Evolutionary conservation across 2,329 filamentous ascomycete species (phyloP).

Genomic region (Metarhizium humberi): DNA sequence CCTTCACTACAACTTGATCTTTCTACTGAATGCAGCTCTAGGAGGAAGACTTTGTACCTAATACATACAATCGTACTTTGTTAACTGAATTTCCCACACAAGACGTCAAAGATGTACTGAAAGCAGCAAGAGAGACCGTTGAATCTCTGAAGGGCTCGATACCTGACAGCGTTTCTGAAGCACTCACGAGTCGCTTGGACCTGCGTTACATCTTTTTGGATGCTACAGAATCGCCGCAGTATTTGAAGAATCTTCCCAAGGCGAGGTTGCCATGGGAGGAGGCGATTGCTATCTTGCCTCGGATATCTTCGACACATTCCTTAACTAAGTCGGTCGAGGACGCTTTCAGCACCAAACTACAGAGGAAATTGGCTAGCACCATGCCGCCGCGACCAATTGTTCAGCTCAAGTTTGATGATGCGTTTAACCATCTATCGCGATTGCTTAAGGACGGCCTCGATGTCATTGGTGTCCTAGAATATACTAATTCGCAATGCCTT

Average conservation of each 20-base stretch:
- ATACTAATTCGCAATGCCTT: constrained; percentile 58
- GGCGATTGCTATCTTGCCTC: constrained; percentile 39
- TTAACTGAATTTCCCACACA: constrained; percentile 53
- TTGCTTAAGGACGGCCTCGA: constrained; percentile 66
- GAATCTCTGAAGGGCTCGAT: constrained; percentile 28
- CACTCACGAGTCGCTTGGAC: constrained; percentile 55
- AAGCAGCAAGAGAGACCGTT: constrained; percentile 45
- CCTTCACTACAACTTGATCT: not conserved
- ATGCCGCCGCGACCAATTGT: constrained; percentile 90
- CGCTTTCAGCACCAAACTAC: constrained; percentile 85
- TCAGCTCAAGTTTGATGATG: constrained; percentile 61
- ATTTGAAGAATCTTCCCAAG: constrained; percentile 34
- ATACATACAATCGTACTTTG: constrained; percentile 75
- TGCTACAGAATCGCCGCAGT: constrained; percentile 38
- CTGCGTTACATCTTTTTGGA: constrained; percentile 56
- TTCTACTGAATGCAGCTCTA: constrained; percentile 21
- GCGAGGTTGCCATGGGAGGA: constrained; percentile 42
- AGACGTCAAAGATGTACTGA: constrained; percentile 45
- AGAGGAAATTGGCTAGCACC: constrained; percentile 84
- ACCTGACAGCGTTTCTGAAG: constrained; percentile 33
- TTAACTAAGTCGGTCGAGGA: constrained; percentile 59
- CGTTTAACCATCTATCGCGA: constrained; percentile 58
- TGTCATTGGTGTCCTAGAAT: constrained; percentile 57
- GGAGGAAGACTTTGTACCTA: constrained; percentile 95
- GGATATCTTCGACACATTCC: constrained; percentile 48